phyloP scores from a whole-genome alignment of 768 basidiomycete genomes.

The Boletellus ananas region DNA sequence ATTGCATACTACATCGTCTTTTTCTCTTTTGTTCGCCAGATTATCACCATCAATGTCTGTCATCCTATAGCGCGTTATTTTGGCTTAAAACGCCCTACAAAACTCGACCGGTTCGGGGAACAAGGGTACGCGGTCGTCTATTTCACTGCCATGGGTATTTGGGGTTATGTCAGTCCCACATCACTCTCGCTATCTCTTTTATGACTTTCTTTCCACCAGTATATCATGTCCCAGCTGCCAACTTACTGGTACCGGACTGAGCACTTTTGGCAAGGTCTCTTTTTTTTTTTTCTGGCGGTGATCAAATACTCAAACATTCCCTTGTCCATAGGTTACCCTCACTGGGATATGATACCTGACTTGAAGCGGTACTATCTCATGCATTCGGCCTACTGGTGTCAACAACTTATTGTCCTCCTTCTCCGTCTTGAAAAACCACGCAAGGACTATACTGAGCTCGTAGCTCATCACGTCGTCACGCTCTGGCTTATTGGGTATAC shows the following conservation, averaged over 20 bases:
- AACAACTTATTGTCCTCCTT: slow-evolving; percentile 83
- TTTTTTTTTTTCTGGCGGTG: neutral
- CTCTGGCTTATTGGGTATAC: slow-evolving; percentile 88
- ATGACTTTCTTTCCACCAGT: slow-evolving; percentile 37
- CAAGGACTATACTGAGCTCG: slow-evolving; percentile 83
- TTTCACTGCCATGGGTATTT: slow-evolving; percentile 62
- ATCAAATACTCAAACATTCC: slow-evolving; percentile 1
- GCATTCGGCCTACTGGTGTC: slow-evolving; percentile 92
- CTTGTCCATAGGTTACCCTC: slow-evolving; percentile 65
- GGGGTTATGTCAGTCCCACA: slow-evolving; percentile 65
- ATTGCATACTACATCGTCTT: slow-evolving; percentile 80
- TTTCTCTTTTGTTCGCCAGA: slow-evolving; percentile 85
- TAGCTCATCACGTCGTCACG: slow-evolving; percentile 89
- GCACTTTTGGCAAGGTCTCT: slow-evolving; percentile 78
- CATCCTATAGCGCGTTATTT: slow-evolving; percentile 65
- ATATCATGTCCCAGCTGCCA: slow-evolving; percentile 76
- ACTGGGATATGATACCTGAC: slow-evolving; percentile 80
- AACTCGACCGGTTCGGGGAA: slow-evolving; percentile 85
- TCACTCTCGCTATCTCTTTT: neutral
- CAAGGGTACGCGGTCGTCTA: slow-evolving; percentile 87
- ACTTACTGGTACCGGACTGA: slow-evolving; percentile 85
- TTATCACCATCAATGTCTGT: slow-evolving; percentile 59
- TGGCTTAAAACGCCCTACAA: slow-evolving; percentile 62
- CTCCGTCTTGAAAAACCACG: slow-evolving; percentile 91
- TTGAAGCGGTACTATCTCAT: slow-evolving; percentile 93